These are phyloP conservation scores for Anacardium occidentale DNA, from an alignment of 345 rosid genomes.

Conservation along the genomic window DNA sequence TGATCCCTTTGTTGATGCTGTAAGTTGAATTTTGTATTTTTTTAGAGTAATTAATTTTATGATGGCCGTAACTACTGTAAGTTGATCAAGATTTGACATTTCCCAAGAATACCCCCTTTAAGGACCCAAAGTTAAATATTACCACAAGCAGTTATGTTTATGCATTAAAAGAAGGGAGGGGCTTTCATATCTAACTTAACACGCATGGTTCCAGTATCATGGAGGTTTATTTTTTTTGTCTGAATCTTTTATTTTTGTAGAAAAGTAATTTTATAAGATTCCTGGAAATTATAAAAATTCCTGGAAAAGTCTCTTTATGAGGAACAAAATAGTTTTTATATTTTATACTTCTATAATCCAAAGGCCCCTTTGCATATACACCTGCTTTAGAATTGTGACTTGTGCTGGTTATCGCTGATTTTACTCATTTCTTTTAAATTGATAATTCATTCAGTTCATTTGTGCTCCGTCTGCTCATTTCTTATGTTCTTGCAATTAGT, in stretches of 20 bases:
- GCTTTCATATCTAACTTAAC: constrained; percentile 5
- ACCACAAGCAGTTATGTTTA: not conserved
- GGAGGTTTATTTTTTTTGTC: not conserved
- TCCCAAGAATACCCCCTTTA: not conserved
- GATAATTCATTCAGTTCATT: not conserved
- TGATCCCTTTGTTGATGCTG: constrained; percentile 74
- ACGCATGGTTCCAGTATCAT: not conserved
- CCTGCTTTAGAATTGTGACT: not conserved
- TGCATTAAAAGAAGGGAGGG: not conserved
- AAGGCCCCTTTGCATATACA: not conserved
- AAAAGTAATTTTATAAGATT: not conserved
- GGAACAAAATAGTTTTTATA: not conserved
- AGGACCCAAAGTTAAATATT: not conserved
- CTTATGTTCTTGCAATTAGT: not conserved
- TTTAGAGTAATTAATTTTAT: constrained; percentile 1
- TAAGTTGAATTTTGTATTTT: constrained; percentile 45
- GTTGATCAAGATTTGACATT: not conserved
- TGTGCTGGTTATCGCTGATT: not conserved
- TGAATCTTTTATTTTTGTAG: not conserved
- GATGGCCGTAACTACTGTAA: not conserved
- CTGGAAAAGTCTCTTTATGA: not conserved
- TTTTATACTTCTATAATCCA: not conserved
- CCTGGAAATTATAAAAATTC: not conserved
- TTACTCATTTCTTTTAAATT: not conserved
- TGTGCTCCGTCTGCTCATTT: not conserved